Percentiles rank a stretch among this genome's conserved stretches.
These are phyloP conservation scores for Collariella sp. DNA, from an alignment of 495 filamentous ascomycete species.

Conservation along the genomic window DNA sequence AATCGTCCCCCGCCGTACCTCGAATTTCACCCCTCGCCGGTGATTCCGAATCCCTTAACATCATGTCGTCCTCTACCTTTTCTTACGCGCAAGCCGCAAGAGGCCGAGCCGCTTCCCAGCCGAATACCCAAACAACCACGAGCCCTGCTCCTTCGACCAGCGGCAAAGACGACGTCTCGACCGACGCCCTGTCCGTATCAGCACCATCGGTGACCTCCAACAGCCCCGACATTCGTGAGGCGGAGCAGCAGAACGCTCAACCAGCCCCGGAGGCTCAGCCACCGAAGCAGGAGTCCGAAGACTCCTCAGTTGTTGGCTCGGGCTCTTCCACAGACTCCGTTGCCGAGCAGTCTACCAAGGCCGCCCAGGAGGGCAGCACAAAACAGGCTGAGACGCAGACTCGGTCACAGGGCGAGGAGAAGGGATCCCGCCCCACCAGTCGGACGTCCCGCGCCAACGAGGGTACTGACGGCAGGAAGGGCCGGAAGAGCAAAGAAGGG, in stretches of 20 bases:
- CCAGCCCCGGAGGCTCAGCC: conserved; percentile 11
- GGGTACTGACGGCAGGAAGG: conserved; percentile 34
- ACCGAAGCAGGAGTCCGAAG: conserved; percentile 20
- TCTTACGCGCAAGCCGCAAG: conserved; percentile 96
- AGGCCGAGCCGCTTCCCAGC: conserved; percentile 53
- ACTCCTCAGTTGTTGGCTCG: conserved; percentile 16
- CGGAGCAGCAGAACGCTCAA: conserved; percentile 23
- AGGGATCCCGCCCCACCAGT: conserved; percentile 24
- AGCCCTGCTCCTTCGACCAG: conserved; percentile 58
- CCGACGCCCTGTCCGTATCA: conserved; percentile 37
- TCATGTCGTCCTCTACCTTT: conserved; percentile 47
- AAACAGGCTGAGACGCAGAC: conserved; percentile 10
- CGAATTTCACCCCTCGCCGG: background rate
- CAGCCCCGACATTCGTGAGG: conserved; percentile 37
- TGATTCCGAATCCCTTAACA: background rate
- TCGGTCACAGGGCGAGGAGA: conserved; percentile 16
- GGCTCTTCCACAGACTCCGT: conserved; percentile 18
- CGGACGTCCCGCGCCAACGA: conserved; percentile 34
- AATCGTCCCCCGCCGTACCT: background rate
- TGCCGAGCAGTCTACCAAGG: conserved; percentile 21
- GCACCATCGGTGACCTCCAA: conserved; percentile 55
- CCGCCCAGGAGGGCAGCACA: conserved; percentile 15
- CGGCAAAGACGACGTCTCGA: conserved; percentile 52
- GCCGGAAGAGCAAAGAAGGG: conserved; percentile 42
- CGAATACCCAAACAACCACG: conserved; percentile 50